These are phyloP conservation scores for Entomortierella chlamydospora DNA, from an alignment of 192 early-diverging fungal genomes.

Conservation along the genomic window DNA sequence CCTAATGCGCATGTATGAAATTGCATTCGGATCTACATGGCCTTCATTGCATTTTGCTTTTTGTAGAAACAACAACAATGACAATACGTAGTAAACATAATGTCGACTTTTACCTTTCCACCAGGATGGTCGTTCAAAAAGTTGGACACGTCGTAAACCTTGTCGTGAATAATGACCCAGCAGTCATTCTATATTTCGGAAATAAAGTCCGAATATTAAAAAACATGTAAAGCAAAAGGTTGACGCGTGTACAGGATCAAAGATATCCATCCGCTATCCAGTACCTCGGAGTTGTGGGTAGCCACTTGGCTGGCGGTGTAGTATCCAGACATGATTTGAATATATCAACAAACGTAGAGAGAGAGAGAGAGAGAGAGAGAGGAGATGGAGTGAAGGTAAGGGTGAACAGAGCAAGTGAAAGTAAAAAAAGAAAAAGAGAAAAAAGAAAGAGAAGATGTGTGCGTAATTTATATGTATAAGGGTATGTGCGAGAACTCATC, in stretches of 20 bases:
- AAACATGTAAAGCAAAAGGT: too few relatives aligned
- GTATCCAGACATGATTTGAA: slow-evolving; percentile 46
- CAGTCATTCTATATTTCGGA: slow-evolving; percentile 50
- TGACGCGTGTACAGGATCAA: too few relatives aligned
- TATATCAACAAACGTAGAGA: neutral
- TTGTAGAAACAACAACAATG: too few relatives aligned
- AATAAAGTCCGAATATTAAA: neutral
- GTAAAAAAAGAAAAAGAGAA: neutral
- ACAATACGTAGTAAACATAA: too few relatives aligned
- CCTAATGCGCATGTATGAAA: neutral
- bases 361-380: neutral
- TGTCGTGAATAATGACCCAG: slow-evolving; percentile 74
- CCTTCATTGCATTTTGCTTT: too few relatives aligned
- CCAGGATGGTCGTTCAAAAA: slow-evolving; percentile 73
- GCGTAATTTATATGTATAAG: too few relatives aligned
- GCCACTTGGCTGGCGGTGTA: slow-evolving; percentile 48
- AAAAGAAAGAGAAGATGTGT: neutral
- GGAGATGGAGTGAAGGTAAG: neutral
- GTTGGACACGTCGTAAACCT: slow-evolving; percentile 72
- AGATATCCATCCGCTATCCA: too few relatives aligned
- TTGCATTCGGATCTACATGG: too few relatives aligned
- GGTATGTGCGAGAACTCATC: too few relatives aligned
- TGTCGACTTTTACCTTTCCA: slow-evolving; percentile 62
- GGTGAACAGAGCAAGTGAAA: neutral
- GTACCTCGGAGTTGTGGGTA: slow-evolving; percentile 50